These are phyloP conservation scores for Venturia oleaginea DNA, from an alignment of 2,329 filamentous ascomycete genomes.

Conservation along the genomic window DNA sequence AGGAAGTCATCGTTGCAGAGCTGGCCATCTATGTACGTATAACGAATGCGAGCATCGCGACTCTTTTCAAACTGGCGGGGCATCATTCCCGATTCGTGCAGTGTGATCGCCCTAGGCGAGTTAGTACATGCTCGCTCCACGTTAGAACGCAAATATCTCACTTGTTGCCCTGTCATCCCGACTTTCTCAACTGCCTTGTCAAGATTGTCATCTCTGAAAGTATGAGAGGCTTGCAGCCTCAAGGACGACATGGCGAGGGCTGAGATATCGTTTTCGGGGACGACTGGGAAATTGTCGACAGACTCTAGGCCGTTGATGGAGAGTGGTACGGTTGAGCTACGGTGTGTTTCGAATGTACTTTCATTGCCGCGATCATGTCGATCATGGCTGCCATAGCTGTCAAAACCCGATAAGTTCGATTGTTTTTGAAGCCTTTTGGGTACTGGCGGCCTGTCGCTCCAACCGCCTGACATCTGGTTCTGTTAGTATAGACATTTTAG, in stretches of 20 bases:
- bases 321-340: background rate
- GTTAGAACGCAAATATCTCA: too few species aligned
- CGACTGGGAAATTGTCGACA: background rate
- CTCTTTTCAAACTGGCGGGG: conserved; percentile 16
- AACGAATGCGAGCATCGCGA: conserved; percentile 13
- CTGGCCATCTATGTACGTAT: conserved; percentile 17
- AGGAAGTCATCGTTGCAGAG: conserved; percentile 14
- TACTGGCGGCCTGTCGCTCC: background rate
- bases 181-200: conserved; percentile 6
- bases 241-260: background rate
- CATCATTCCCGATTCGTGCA: conserved; percentile 15
- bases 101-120: background rate
- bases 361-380: background rate
- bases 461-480: background rate
- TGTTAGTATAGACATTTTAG: background rate
- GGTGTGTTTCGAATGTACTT: background rate
- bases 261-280: background rate
- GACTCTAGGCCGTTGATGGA: background rate
- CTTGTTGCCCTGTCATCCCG: background rate
- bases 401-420: background rate
- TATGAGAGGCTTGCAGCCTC: background rate
- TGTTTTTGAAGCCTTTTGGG: background rate
- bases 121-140: background rate
- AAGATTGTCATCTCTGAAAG: background rate
- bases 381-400: background rate